phyloP scores from a whole-genome alignment of 1,139 yeast genomes.

The Taiozyma sp. region DNA sequence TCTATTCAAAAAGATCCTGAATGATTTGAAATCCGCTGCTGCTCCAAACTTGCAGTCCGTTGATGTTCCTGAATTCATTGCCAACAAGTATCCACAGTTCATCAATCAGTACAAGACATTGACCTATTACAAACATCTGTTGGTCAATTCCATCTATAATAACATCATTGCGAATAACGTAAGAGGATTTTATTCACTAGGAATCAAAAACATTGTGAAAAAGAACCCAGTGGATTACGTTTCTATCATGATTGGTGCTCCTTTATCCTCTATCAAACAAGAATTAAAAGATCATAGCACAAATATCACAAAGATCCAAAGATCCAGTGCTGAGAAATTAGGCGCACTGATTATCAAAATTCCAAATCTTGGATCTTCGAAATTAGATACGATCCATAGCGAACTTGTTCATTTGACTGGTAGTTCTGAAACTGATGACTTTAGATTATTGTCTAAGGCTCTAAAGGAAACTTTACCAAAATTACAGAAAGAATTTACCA shows the following conservation, averaged over 20 bases:
- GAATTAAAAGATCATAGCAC: constrained; percentile 27
- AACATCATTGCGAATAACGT: constrained; percentile 18
- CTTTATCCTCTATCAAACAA: constrained; percentile 28
- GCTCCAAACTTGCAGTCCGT: constrained; percentile 8
- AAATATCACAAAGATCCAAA: constrained; percentile 21
- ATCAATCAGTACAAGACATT: constrained; percentile 9
- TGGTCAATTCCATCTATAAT: constrained; percentile 14
- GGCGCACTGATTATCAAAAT: constrained; percentile 31
- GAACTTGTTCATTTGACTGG: background rate
- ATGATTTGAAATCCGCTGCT: constrained; percentile 15
- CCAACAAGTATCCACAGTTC: constrained; percentile 7
- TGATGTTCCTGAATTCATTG: constrained; percentile 10
- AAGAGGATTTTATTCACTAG: constrained; percentile 18
- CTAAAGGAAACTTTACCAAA: background rate
- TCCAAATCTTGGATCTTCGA: constrained; percentile 21
- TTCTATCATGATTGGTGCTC: constrained; percentile 29
- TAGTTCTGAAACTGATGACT: background rate
- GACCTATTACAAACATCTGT: constrained; percentile 8
- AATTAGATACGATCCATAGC: background rate
- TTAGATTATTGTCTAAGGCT: background rate
- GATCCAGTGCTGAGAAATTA: constrained; percentile 28
- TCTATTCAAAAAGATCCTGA: constrained; percentile 14
- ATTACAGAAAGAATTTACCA: constrained; percentile 11
- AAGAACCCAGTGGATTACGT: constrained; percentile 16
- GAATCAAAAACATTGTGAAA: constrained; percentile 7